These are phyloP conservation scores for Arthrocladium fulminans DNA, from an alignment of 2,329 filamentous ascomycete species.

Conservation along the genomic window DNA sequence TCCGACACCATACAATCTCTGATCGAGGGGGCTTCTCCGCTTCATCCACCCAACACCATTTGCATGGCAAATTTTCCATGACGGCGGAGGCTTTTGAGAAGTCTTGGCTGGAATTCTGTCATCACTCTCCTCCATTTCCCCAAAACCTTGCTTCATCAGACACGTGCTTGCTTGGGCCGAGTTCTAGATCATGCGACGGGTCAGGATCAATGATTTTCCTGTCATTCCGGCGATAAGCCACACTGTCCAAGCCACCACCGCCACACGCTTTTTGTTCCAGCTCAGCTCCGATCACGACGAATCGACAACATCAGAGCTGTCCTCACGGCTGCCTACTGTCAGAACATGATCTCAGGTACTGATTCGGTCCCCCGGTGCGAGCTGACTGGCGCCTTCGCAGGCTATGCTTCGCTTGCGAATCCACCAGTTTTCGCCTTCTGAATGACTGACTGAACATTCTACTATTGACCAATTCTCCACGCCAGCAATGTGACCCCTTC, in stretches of 20 bases:
- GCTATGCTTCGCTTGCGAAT: not conserved
- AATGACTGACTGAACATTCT: not conserved
- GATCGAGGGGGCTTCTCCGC: constrained; percentile 1
- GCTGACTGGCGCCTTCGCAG: not conserved
- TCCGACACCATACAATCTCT: not conserved
- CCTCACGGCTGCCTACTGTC: not conserved
- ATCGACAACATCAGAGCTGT: not conserved
- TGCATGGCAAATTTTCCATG: not conserved
- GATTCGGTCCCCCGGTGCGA: not conserved
- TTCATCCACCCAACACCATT: not conserved
- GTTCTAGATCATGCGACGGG: not conserved
- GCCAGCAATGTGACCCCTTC: no score
- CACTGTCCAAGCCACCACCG: no score
- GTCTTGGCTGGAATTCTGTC: not conserved
- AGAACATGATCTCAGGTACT: no score
- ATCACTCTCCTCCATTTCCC: not conserved
- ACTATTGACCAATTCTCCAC: no score
- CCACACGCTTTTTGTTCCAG: no score
- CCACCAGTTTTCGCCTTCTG: not conserved
- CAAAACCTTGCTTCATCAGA: not conserved
- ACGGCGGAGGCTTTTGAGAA: not conserved
- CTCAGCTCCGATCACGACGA: not conserved
- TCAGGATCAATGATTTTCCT: no score
- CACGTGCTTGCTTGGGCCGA: not conserved
- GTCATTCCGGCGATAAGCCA: no score